Percentiles rank a stretch among this genome's conserved stretches.
Evolutionary conservation across 1,284 basidiomycete species (phyloP).

Genomic region (Microbotryum lychnidis-dioicae): DNA sequence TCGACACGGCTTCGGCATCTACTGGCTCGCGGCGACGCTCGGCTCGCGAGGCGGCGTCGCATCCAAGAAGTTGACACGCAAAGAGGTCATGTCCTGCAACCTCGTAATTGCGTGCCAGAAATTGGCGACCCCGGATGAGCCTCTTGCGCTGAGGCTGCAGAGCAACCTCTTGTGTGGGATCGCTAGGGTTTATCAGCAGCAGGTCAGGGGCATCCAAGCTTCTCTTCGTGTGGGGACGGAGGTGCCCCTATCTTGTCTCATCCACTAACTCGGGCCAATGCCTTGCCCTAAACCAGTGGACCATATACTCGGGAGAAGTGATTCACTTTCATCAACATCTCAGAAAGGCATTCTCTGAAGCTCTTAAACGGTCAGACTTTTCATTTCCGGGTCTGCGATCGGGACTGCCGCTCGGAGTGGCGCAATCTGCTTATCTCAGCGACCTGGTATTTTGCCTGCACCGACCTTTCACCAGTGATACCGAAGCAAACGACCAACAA

Average conservation of each 20-base stretch:
- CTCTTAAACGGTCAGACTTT: not conserved
- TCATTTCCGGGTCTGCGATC: not conserved
- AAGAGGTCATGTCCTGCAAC: slow-evolving; percentile 30
- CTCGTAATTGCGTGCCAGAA: slow-evolving; percentile 29
- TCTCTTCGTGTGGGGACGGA: not conserved
- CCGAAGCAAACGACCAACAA: not conserved
- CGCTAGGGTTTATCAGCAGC: slow-evolving; percentile 25
- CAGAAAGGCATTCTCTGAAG: slow-evolving; percentile 21
- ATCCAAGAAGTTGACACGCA: slow-evolving; percentile 27
- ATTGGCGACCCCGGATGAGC: slow-evolving; percentile 30
- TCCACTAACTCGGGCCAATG: not conserved
- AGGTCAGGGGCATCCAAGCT: slow-evolving; percentile 8
- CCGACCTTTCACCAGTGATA: slow-evolving; percentile 3
- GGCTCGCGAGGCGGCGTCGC: slow-evolving; percentile 7
- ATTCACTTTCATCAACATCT: slow-evolving; percentile 18
- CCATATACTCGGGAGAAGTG: slow-evolving; percentile 23
- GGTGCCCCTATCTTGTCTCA: not conserved
- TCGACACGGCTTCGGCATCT: slow-evolving; percentile 28
- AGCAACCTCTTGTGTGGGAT: slow-evolving; percentile 24
- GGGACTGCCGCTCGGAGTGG: too few species aligned
- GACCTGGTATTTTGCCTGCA: not conserved
- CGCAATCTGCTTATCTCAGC: not conserved
- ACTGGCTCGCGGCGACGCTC: slow-evolving; percentile 34
- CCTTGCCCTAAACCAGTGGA: slow-evolving; percentile 4
- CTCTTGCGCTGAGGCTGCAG: slow-evolving; percentile 27